Evolutionary conservation across 139 green algal genomes (phyloP), one percentile per base, ranked within the genome.

Genomic region (Chlorella sp.): DNA sequence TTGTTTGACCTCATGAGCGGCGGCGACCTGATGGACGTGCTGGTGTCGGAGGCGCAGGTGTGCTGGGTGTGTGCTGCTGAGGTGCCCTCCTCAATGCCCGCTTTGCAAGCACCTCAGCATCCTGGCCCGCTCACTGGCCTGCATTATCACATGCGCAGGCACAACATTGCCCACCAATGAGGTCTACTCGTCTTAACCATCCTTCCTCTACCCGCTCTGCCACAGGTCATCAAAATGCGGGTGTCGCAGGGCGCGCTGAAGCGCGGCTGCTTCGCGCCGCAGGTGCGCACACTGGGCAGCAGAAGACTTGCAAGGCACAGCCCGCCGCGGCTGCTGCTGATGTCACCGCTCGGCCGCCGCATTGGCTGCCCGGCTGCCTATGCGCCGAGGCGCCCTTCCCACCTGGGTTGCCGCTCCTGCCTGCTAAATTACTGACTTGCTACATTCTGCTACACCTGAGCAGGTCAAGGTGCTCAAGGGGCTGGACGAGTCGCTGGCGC

Each of bases 1-100:
- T 84, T 98, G 76, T 97, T 99, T 86, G 97, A 99, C 88, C 90
- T 97, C 38, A 96, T 99, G 94, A 83, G 91, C 32, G 94, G 95
- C 9, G 96, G 96, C 30, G 97, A 99, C 84, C 89, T 99, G 46
- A 99, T 99, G 97, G 97, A 99, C 84, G 94, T 96, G 83, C 91
- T 98, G 75, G 95, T 98, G 32, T 92, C 93, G 20, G 95, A 98
- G 81, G 96, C 96, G 65, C 92, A 94, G 65, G 65, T 73, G 65
- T 14, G 62, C 2, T 8, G 11, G 30, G 16, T n/a, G n/a, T n/a
- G n/a, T n/a, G n/a, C n/a, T n/a, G n/a, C n/a, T n/a, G n/a, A n/a
- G n/a, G n/a, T n/a, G n/a, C n/a, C 56, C 28, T 32, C 11, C 4
- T 65, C 56, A 20, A 65, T 13, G 56, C 11, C 9, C n/a, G 11